Evolutionary conservation across 2,329 filamentous ascomycete genomes (phyloP).

Genomic region (Colletotrichum sp.): DNA sequence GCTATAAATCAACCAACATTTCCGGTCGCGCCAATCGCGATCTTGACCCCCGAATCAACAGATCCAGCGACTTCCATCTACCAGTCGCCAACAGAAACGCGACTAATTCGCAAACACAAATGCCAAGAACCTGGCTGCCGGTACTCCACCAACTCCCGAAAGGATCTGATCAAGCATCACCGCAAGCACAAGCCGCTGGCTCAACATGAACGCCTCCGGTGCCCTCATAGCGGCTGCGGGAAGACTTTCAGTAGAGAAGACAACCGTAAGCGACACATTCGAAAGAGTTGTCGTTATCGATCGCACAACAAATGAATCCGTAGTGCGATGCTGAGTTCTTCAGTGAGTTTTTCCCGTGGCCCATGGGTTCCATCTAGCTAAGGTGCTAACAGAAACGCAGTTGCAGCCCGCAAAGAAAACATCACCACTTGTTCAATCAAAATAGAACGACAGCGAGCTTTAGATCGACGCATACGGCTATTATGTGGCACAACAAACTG

Average conservation of each 20-base stretch:
- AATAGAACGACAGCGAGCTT: neutral
- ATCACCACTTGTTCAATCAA: neutral
- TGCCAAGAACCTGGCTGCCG: neutral
- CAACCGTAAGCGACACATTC: neutral
- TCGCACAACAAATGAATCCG: neutral
- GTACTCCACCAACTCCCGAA: neutral
- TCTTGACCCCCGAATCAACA: neutral
- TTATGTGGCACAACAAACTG: neutral
- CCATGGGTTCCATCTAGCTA: rapidly evolving
- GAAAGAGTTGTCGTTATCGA: neutral
- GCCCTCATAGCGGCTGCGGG: neutral
- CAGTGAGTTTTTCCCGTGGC: neutral
- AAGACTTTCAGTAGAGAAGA: neutral
- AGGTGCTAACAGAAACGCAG: neutral
- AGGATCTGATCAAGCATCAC: neutral
- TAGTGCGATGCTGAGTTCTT: neutral
- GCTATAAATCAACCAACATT: neutral
- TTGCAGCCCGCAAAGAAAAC: neutral
- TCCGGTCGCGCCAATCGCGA: neutral
- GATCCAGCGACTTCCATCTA: neutral
- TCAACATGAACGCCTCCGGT: neutral
- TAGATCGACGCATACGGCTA: neutral
- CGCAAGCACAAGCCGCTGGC: neutral
- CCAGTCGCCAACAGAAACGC: neutral
- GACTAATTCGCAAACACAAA: neutral